Percentiles rank a stretch among this genome's conserved stretches.
phyloP scores from a whole-genome alignment of 164 flowering plant genomes.

The Nymphaea thermarum region DNA sequence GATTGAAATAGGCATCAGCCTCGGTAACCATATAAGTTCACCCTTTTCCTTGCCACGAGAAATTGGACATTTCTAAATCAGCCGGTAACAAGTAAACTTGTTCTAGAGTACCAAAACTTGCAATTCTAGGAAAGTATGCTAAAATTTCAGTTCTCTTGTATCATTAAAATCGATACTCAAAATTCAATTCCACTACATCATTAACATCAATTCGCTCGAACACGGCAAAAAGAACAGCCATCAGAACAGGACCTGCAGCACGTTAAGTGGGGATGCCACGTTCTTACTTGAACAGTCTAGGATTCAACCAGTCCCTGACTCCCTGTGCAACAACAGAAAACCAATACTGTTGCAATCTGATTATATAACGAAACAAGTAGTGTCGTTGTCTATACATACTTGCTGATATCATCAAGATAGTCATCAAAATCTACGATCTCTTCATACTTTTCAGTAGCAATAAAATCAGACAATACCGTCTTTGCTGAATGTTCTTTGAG shows the following conservation, averaged over 20 bases:
- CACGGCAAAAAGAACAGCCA: too few species aligned
- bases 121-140: background rate
- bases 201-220: too few species aligned
- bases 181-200: too few species aligned
- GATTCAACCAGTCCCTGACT: constrained; percentile 91
- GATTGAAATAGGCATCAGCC: background rate
- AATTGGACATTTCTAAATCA: background rate
- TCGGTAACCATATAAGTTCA: background rate
- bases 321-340: constrained; percentile 23
- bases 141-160: background rate
- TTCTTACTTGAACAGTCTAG: constrained; percentile 55
- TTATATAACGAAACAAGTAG: background rate
- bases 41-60: background rate
- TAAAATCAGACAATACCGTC: constrained; percentile 55
- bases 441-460: constrained; percentile 64
- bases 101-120: too few species aligned
- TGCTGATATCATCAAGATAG: constrained; percentile 87
- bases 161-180: too few species aligned
- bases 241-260: background rate
- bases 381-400: constrained; percentile 26
- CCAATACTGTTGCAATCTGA: background rate
- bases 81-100: background rate
- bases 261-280: background rate
- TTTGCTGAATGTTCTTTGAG: constrained; percentile 81
- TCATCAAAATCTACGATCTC: constrained; percentile 82